A percentile compares a stretch with the other conserved stretches of the same genome.
Conservation (phyloP, 768 basidiomycete species). For the Kwoniella shandongensis region DNA sequence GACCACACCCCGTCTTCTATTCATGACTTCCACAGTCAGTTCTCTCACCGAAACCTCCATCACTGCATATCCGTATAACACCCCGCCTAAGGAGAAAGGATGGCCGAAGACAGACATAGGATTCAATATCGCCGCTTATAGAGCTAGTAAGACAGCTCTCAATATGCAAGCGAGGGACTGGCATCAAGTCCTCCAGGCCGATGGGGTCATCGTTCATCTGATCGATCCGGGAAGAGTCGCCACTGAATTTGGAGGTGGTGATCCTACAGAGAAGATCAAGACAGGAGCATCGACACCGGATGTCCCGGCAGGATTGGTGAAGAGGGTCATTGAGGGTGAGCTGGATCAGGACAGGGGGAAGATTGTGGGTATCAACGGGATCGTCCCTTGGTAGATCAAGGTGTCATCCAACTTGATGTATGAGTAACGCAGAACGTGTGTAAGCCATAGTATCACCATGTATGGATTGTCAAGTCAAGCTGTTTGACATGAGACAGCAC, state of each 20-base stretch:
- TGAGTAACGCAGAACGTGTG: too few species aligned
- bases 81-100: conserved; percentile 13
- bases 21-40: conserved; percentile 20
- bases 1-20: conserved; percentile 16
- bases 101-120: conserved; percentile 16
- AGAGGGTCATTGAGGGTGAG: conserved; percentile 32
- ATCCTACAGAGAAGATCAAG: conserved; percentile 3
- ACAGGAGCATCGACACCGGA: conserved; percentile 25
- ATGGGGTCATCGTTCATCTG: conserved; percentile 28
- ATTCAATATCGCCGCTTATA: conserved; percentile 19
- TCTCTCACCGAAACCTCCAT: conserved; percentile 12
- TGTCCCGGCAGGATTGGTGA: conserved; percentile 22
- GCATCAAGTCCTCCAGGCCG: conserved; percentile 25
- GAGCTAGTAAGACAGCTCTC: conserved; percentile 32
- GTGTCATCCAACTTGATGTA: too few species aligned
- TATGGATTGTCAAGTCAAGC: too few species aligned
- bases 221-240: conserved; percentile 36
- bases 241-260: conserved; percentile 24
- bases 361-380: conserved; percentile 6
- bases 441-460: too few species aligned
- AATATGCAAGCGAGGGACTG: conserved; percentile 40
- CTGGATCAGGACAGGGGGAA: conserved; percentile 27
- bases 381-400: conserved; percentile 20
- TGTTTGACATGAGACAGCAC: too few species aligned
- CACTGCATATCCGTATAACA: conserved; percentile 8